Evolutionary conservation across 768 basidiomycete genomes (phyloP).

Genomic region (Tricholomella constricta): DNA sequence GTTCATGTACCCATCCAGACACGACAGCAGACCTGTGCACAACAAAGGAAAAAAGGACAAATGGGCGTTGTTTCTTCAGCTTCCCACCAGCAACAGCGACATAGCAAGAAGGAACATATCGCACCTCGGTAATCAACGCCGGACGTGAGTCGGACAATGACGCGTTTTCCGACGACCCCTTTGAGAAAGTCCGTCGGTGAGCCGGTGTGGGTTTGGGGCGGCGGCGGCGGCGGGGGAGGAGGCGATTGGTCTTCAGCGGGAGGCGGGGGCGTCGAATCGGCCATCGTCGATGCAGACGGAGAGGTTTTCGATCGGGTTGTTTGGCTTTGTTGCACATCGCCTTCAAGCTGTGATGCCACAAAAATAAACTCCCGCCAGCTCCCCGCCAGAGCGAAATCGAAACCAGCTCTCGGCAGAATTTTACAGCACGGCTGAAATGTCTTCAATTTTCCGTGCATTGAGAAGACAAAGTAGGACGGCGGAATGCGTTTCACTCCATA

Average conservation of each 20-base stretch:
- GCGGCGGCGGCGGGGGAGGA: constrained; percentile 41
- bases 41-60: neutral
- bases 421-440: no score
- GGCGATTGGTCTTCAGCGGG: constrained; percentile 18
- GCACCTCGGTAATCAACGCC: constrained; percentile 93
- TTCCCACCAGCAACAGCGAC: neutral
- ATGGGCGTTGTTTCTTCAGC: no score
- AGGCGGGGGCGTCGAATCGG: constrained; percentile 1
- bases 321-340: no score
- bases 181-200: constrained; percentile 94
- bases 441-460: no score
- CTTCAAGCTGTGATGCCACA: no score
- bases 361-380: no score
- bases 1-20: constrained; percentile 99
- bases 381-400: no score
- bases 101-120: constrained; percentile 18
- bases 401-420: no score
- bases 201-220: constrained; percentile 55
- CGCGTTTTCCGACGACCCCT: constrained; percentile 94
- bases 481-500: no score
- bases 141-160: constrained; percentile 87
- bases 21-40: constrained; percentile 79
- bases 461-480: no score
- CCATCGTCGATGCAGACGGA: neutral
- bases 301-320: no score